Evolutionary conservation across 2,329 filamentous ascomycete genomes (phyloP).

Genomic region (Colletotrichum scovillei): DNA sequence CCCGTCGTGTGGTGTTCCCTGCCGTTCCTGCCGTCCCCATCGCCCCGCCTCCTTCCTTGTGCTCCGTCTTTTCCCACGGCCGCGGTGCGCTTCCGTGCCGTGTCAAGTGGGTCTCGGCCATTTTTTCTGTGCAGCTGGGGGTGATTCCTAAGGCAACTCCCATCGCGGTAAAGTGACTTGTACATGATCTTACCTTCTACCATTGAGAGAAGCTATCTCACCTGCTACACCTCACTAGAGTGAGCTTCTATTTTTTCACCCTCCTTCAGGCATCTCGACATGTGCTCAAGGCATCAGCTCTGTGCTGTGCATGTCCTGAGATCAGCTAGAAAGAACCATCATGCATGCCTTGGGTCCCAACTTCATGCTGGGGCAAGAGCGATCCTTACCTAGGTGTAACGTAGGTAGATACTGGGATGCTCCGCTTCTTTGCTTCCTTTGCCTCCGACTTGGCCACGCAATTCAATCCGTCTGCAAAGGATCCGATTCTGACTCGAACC

Average conservation of each 20-base stretch:
- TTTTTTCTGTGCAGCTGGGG: too few relatives aligned
- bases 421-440: neutral
- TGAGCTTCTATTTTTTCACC: neutral
- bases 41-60: neutral
- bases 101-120: conserved; percentile 23
- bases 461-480: too few relatives aligned
- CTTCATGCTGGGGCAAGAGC: neutral
- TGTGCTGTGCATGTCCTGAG: conserved; percentile 12
- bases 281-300: neutral
- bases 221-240: too few relatives aligned
- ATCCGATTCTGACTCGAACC: conserved; percentile 4
- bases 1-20: conserved; percentile 1
- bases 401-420: neutral
- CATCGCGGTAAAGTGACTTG: neutral
- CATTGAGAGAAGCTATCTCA: neutral
- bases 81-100: conserved; percentile 5
- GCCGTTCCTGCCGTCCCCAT: neutral
- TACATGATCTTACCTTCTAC: neutral
- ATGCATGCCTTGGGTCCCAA: neutral
- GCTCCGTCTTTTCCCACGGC: conserved; percentile 11
- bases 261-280: conserved; percentile 1
- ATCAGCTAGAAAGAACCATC: neutral
- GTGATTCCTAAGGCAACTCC: neutral
- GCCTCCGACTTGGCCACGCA: neutral
- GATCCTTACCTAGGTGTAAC: neutral